Conservation (phyloP, 257 asterid species). For the Misopates orontium region DNA sequence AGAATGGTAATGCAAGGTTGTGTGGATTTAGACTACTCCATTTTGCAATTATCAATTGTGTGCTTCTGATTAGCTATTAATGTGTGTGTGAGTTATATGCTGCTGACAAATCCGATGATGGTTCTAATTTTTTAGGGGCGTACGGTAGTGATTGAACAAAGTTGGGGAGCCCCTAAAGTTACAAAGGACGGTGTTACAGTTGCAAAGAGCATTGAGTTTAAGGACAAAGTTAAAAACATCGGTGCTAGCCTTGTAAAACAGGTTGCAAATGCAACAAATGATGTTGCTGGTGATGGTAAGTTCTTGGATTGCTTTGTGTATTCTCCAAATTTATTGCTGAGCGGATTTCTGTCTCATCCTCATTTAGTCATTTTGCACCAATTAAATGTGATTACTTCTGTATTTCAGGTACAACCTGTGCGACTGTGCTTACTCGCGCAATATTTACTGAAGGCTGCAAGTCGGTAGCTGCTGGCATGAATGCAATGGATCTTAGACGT, state of each 20-base stretch:
- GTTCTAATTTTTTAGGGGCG: constrained; percentile 63
- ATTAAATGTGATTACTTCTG: not conserved
- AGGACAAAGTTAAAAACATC: constrained; percentile 79
- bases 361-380: too few relatives aligned
- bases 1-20: too few relatives aligned
- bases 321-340: too few relatives aligned
- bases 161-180: constrained; percentile 99
- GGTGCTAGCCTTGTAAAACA: constrained; percentile 98
- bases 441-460: constrained; percentile 93
- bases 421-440: constrained; percentile 94
- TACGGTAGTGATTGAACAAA: constrained; percentile 92
- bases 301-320: too few relatives aligned
- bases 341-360: too few relatives aligned
- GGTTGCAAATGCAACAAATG: constrained; percentile 99
- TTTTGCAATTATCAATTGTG: too few relatives aligned
- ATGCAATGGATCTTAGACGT: constrained; percentile 94
- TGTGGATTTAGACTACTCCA: too few relatives aligned
- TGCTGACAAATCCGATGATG: too few relatives aligned
- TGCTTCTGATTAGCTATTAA: not conserved
- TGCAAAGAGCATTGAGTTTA: constrained; percentile 92
- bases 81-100: not conserved
- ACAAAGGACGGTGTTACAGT: constrained; percentile 99
- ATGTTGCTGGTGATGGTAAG: constrained; percentile 98
- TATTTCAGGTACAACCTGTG: constrained; percentile 84
- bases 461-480: constrained; percentile 99